These are phyloP conservation scores for Physaria fendleri DNA, from an alignment of 345 rosid species.

Conservation along the genomic window DNA sequence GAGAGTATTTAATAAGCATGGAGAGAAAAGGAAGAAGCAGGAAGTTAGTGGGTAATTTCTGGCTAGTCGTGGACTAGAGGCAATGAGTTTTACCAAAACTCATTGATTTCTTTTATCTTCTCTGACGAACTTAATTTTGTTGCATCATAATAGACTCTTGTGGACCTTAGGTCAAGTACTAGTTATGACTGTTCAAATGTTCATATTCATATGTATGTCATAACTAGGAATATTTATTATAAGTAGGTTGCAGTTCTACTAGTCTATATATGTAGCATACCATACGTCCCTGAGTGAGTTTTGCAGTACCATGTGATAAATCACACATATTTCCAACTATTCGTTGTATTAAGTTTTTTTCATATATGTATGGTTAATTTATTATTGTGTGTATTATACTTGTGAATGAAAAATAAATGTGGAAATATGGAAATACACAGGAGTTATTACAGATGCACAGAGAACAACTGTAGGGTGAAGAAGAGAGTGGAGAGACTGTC, in stretches of 20 bases:
- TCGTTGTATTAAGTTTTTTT: neutral
- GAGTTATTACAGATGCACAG: conserved; percentile 87
- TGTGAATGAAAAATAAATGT: neutral
- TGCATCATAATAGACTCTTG: too few species aligned
- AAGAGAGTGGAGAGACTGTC: conserved; percentile 92
- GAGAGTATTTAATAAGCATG: too few species aligned
- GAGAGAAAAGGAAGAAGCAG: too few species aligned
- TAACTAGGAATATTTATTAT: too few species aligned
- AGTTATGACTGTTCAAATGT: too few species aligned
- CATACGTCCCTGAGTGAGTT: conserved; percentile 7
- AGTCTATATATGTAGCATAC: conserved; percentile 13
- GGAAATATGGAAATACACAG: conserved; percentile 30
- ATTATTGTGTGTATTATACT: neutral
- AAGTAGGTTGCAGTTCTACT: conserved; percentile 14
- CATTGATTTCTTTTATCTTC: too few species aligned
- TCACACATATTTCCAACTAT: conserved; percentile 17
- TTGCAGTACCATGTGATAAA: conserved; percentile 7
- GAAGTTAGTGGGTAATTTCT: too few species aligned
- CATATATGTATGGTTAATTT: neutral
- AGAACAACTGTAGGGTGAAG: conserved; percentile 85
- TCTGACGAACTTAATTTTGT: too few species aligned
- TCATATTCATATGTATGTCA: too few species aligned
- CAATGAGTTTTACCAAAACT: too few species aligned
- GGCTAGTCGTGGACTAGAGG: too few species aligned
- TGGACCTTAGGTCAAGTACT: too few species aligned